Evolutionary conservation across 2,329 filamentous ascomycete species (phyloP).

Genomic region (Chrysoporthe deuterocubensis): DNA sequence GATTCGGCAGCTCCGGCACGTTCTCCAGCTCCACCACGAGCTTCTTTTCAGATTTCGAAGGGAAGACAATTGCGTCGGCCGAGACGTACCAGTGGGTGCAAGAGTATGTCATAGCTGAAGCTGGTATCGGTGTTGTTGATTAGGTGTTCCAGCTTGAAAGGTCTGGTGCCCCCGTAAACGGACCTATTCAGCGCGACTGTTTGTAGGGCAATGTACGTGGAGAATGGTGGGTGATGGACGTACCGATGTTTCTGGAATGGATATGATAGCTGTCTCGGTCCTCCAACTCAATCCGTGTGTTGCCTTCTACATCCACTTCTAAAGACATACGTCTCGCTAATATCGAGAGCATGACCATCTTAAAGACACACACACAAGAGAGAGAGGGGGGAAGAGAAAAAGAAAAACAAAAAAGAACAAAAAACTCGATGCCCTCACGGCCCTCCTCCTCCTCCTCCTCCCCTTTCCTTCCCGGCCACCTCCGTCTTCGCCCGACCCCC

Average conservation of each 20-base stretch:
- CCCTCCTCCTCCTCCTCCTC: too few species aligned
- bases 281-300: background rate
- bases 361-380: too few species aligned
- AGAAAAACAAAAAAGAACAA: too few species aligned
- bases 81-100: constrained; percentile 22
- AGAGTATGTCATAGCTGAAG: constrained; percentile 20
- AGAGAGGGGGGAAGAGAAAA: too few species aligned
- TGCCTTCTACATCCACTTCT: too few species aligned
- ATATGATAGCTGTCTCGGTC: background rate
- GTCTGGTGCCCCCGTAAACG: background rate
- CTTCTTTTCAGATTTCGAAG: constrained; percentile 29
- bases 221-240: background rate
- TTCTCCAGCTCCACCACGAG: constrained; percentile 24
- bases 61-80: constrained; percentile 28
- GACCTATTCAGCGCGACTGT: background rate
- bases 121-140: constrained; percentile 26
- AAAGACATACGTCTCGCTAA: too few species aligned
- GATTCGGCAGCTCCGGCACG: constrained; percentile 25
- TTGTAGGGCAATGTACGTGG: background rate
- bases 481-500: too few species aligned
- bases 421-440: too few species aligned
- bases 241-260: background rate
- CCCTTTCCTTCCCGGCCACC: too few species aligned
- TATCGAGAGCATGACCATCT: too few species aligned
- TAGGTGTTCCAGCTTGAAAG: background rate